Base-by-base conservation (phyloP, 2,329 filamentous ascomycete genomes). In the Pseudogymnoascus sp. region DNA sequence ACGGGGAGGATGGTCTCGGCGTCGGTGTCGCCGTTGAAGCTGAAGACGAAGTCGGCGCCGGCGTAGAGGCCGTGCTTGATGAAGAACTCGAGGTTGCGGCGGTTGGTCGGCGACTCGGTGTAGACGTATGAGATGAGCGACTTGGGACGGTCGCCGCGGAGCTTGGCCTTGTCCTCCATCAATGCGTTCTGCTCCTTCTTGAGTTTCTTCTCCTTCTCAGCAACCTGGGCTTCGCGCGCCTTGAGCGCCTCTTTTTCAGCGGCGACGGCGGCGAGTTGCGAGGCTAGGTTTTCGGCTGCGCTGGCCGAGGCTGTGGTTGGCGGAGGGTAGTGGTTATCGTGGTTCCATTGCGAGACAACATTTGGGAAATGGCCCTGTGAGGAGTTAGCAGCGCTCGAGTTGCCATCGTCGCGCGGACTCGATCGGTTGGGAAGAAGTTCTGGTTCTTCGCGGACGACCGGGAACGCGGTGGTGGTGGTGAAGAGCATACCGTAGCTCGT, bases 71-170 rank as follows among this genome's bases (percentile, higher is more conserved):
- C 59, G 37, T 61, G 54, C 33, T 33, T 36, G 47, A 61, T 58
- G 59, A 61, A 61, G 59, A 61, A 61, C 35, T 61, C 47, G 41
- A 59, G 35, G 30, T 61, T 61, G 41, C 35, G 41, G 33, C 59
- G 59, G 30, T 38, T 38, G 12, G n/a, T 58, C 4, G 25, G 25
- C 20, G 43, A 58, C 18, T 54, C 50, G 22, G 58, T 65, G 37
- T 65, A 38, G 47, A 58, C 62, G 54, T 65, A 64, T 35, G 64
- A 35, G 47, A 54, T 54, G 47, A 54, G 47, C 9, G 47, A 54
- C 9, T 54, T 54, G 9, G 47, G 47, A 2, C 47, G 43, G n/a
- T 50, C 43, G 25, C 9, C n/a, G n/a, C 43, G 47, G n/a, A 54
- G 25, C 25, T 54, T 54, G 5, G 47, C 28, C 47, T 54, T 54